A percentile compares a stretch with the other conserved stretches of the same genome.
These are phyloP conservation scores for Nannizzia gypsea DNA, from an alignment of 2,329 filamentous ascomycete species.

Conservation along the genomic window DNA sequence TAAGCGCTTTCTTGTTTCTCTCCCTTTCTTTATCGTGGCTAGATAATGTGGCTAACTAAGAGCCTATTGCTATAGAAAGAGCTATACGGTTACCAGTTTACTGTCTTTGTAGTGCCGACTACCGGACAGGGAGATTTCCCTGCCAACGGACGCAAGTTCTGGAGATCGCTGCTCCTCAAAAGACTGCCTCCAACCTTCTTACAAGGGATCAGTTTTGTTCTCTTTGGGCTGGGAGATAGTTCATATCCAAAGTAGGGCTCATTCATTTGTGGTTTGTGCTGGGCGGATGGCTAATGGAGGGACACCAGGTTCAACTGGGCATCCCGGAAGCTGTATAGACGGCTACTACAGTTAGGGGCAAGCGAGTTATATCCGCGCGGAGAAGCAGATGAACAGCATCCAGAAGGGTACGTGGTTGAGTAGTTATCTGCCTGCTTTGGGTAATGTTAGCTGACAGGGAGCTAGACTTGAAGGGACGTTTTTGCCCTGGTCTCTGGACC, in stretches of 20 bases:
- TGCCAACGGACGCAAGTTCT: conserved; percentile 67
- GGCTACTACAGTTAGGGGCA: conserved; percentile 73
- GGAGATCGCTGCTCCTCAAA: conserved; percentile 71
- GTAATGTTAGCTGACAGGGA: background rate
- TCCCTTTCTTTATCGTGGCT: background rate
- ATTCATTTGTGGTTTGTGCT: background rate
- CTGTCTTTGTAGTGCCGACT: conserved; percentile 72
- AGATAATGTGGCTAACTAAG: background rate
- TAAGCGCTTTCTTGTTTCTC: conserved; percentile 36
- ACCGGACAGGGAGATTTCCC: conserved; percentile 93
- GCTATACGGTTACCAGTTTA: conserved; percentile 27
- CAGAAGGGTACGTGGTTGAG: conserved; percentile 58
- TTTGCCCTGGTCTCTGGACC: conserved; percentile 59
- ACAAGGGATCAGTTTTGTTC: conserved; percentile 58
- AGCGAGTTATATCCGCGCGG: conserved; percentile 62
- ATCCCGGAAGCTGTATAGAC: conserved; percentile 72
- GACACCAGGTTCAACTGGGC: conserved; percentile 74
- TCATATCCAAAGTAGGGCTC: conserved; percentile 73
- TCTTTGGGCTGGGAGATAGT: conserved; percentile 86
- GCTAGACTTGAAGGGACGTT: conserved; percentile 68
- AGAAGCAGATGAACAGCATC: conserved; percentile 87
- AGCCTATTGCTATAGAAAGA: conserved; percentile 19
- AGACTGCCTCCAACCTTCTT: conserved; percentile 63
- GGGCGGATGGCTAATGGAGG: background rate
- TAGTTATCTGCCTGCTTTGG: background rate